Percentiles rank a stretch among this genome's conserved stretches.
phyloP scores from a whole-genome alignment of 164 flowering plant genomes.

The Umbellularia californica region DNA sequence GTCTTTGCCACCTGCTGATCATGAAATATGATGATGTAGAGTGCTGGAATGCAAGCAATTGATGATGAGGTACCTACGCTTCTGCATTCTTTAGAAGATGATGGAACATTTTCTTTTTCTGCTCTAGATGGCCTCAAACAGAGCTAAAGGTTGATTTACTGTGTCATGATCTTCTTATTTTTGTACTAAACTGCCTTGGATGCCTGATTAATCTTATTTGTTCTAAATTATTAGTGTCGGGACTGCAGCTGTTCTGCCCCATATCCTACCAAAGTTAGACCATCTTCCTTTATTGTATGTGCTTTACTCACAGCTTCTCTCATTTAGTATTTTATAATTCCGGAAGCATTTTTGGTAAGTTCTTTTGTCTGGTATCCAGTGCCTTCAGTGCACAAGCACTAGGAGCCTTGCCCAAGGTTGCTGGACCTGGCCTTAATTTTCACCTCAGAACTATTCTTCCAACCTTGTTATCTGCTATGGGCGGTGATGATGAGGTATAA shows the following conservation, averaged over 20 bases:
- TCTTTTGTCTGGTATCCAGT: constrained; percentile 32
- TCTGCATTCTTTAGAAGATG: constrained; percentile 90
- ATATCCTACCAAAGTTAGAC: constrained; percentile 93
- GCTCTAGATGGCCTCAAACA: constrained; percentile 99
- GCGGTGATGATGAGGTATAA: constrained; percentile 62
- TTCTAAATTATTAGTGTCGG: constrained; percentile 60
- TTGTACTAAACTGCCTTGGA: neutral
- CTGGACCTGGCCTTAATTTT: constrained; percentile 77
- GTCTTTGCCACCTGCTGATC: neutral
- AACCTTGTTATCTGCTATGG: constrained; percentile 85
- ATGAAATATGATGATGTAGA: constrained; percentile 39
- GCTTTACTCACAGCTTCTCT: constrained; percentile 2
- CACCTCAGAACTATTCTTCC: constrained; percentile 88
- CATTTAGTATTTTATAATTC: neutral
- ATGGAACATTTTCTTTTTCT: constrained; percentile 82
- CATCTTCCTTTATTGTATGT: constrained; percentile 91
- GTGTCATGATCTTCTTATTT: neutral
- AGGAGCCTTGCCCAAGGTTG: constrained; percentile 98
- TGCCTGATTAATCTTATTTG: neutral
- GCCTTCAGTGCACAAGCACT: constrained; percentile 97
- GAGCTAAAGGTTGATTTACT: constrained; percentile 62
- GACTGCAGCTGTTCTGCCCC: constrained; percentile 91
- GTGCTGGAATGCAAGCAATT: constrained; percentile 99
- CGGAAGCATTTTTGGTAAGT: neutral
- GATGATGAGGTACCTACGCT: constrained; percentile 98